Evolutionary conservation across 2,329 filamentous ascomycete genomes (phyloP).

Genomic region (Diplodia scrobiculata): DNA sequence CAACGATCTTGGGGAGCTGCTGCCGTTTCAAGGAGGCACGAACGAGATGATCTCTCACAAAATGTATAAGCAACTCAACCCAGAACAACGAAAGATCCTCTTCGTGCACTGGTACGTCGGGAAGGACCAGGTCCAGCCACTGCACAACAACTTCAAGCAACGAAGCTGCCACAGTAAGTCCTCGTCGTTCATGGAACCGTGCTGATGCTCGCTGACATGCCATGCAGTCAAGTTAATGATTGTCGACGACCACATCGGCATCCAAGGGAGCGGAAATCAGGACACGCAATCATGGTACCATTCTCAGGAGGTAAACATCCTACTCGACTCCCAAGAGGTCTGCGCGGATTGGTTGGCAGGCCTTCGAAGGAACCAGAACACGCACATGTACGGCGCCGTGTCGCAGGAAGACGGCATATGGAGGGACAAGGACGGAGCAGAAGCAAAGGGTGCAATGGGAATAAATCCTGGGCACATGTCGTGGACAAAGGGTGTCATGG

Average conservation of each 20-base stretch:
- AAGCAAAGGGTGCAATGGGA: slow-evolving; percentile 47
- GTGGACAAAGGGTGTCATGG: slow-evolving; percentile 61
- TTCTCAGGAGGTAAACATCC: slow-evolving; percentile 74
- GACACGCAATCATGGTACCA: slow-evolving; percentile 81
- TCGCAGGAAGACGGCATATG: slow-evolving; percentile 57
- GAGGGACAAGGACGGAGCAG: slow-evolving; percentile 39
- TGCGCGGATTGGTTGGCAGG: slow-evolving; percentile 65
- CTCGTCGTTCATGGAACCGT: background rate
- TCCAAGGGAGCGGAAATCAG: slow-evolving; percentile 76
- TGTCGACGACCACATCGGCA: slow-evolving; percentile 66
- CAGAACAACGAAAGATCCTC: slow-evolving; percentile 54
- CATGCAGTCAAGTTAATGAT: slow-evolving; percentile 69
- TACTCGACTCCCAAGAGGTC: slow-evolving; percentile 66
- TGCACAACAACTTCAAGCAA: slow-evolving; percentile 66
- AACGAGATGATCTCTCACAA: slow-evolving; percentile 70
- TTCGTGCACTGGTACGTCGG: slow-evolving; percentile 71
- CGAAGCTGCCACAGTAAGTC: slow-evolving; percentile 64
- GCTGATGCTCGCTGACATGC: background rate
- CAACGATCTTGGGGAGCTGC: slow-evolving; percentile 74
- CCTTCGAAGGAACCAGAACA: slow-evolving; percentile 68
- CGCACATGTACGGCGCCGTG: slow-evolving; percentile 59
- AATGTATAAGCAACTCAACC: slow-evolving; percentile 59
- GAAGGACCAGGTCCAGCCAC: slow-evolving; percentile 69
- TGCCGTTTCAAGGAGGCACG: slow-evolving; percentile 73
- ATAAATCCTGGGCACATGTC: slow-evolving; percentile 58